Conservation (phyloP, 1,284 basidiomycete species). For the Microbotryum scabiosae region DNA sequence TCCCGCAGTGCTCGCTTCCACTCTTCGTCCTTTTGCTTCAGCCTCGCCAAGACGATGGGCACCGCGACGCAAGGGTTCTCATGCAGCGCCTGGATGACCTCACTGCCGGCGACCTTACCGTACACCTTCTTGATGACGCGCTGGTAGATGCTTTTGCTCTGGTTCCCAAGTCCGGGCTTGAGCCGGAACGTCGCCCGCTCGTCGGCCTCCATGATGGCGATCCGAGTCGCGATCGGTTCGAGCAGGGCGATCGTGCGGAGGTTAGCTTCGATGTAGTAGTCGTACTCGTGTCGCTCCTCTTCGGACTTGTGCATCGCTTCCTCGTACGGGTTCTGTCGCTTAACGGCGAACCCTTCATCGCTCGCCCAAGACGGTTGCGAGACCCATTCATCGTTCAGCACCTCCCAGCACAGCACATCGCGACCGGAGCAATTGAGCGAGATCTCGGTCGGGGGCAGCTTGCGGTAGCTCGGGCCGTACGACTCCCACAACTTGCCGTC, state of each 20-base stretch:
- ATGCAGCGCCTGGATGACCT: slow-evolving; percentile 84
- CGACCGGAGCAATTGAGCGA: slow-evolving; percentile 86
- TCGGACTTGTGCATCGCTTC: slow-evolving; percentile 94
- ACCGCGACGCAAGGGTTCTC: slow-evolving; percentile 85
- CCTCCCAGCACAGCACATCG: slow-evolving; percentile 89
- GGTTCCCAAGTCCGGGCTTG: slow-evolving; percentile 79
- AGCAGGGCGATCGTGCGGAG: slow-evolving; percentile 83
- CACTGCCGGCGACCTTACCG: slow-evolving; percentile 68
- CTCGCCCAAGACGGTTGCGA: slow-evolving; percentile 95
- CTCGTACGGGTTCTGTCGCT: slow-evolving; percentile 96
- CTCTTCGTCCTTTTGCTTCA: slow-evolving; percentile 95
- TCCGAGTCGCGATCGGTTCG: slow-evolving; percentile 77
- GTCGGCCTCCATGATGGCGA: slow-evolving; percentile 81
- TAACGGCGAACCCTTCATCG: slow-evolving; percentile 89
- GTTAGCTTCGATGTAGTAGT: slow-evolving; percentile 91
- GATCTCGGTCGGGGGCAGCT: slow-evolving; percentile 80
- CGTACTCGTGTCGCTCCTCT: slow-evolving; percentile 97
- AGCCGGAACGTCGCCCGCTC: slow-evolving; percentile 78
- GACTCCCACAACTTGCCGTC: slow-evolving; percentile 36
- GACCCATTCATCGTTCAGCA: slow-evolving; percentile 93
- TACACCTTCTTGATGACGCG: slow-evolving; percentile 93
- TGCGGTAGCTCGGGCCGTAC: slow-evolving; percentile 84
- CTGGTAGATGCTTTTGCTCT: slow-evolving; percentile 81
- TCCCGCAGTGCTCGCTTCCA: slow-evolving; percentile 92
- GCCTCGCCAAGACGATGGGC: slow-evolving; percentile 79